These are phyloP conservation scores for Jatropha curcas DNA, from an alignment of 345 rosid genomes.

Conservation along the genomic window DNA sequence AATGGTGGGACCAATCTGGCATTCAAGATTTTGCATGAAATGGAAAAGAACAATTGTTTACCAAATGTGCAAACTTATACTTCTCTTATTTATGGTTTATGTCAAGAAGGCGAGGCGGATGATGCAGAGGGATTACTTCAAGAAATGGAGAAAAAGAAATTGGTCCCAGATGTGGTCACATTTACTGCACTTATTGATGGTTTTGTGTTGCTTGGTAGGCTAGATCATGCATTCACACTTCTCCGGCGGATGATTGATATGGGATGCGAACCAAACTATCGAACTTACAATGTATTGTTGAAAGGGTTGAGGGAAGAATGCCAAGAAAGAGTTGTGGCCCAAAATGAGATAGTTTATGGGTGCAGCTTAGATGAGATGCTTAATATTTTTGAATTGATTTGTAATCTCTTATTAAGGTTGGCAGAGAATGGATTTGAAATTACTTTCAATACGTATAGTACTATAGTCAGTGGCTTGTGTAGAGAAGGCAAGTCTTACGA, in stretches of 20 bases:
- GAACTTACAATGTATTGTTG: constrained; percentile 52
- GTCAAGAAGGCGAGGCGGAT: constrained; percentile 54
- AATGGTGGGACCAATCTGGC: constrained; percentile 44
- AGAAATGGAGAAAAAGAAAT: constrained; percentile 50
- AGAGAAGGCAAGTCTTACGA: constrained; percentile 47
- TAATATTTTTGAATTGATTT: constrained; percentile 28
- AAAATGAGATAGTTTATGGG: constrained; percentile 35
- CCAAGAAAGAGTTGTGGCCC: constrained; percentile 42
- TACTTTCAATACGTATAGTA: constrained; percentile 36
- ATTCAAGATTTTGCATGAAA: constrained; percentile 48
- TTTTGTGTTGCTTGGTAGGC: constrained; percentile 49
- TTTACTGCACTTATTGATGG: constrained; percentile 60
- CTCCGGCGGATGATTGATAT: constrained; percentile 41
- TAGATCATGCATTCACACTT: constrained; percentile 57
- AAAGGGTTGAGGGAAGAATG: constrained; percentile 54
- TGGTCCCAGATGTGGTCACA: constrained; percentile 49
- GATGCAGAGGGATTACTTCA: constrained; percentile 53
- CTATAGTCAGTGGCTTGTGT: constrained; percentile 51
- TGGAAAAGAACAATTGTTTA: constrained; percentile 46
- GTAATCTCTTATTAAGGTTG: constrained; percentile 45
- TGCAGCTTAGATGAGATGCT: constrained; percentile 32
- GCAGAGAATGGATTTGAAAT: constrained; percentile 51
- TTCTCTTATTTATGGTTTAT: constrained; percentile 57
- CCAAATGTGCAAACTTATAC: constrained; percentile 57
- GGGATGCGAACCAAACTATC: constrained; percentile 57